Base-by-base conservation (phyloP, 805 yeast species). In the Cyberlindnera xylosilytica region DNA sequence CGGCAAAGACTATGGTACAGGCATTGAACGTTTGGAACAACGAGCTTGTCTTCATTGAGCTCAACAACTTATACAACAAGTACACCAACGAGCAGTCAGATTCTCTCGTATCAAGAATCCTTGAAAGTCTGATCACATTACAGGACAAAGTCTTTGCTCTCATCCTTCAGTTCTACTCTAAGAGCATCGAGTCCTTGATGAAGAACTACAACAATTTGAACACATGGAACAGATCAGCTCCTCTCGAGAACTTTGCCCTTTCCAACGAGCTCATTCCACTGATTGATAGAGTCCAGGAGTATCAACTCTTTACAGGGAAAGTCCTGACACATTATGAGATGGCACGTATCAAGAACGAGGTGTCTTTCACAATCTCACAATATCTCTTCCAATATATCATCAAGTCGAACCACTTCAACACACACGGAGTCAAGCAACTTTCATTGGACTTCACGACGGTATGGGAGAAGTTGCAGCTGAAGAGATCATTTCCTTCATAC, bases 341-440 rank as follows among this genome's bases (percentile, higher is more conserved):
- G 13, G 43, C 53, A 1, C 15, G 37, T 3, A 35, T 68, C 12
- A 58, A 56, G 23, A 56, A 56, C 29, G 52, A 53, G 20, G 29
- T 60, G 2, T 45, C 66, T 2, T 52, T 47, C 10, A 46, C 53
- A 7, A 45, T 65, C 23, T 56, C 66, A 1, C 60, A 58, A n/a
- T 61, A 59, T 35, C 56, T 65, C 34, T 48, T 61, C 16, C 66
- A 65, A 36, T 58, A 65, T 8, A 61, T 68, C 24, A 52, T 68
- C 23, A 68, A 67, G 42, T 44, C 61, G 19, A 68, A 67, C 40
- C 64, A 62, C 38, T 68, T 69, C 45, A 63, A 60, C 32, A 34
- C 47, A 9, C 13, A 43, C 2, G 72, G 72, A 2, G 42, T 66
- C 11, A 47, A 48, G 3, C 72, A 69, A 42, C 43, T 67, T 7